Base-by-base conservation (phyloP, 108 stramenopile species). In the Pseudonitzschia multiseries region DNA sequence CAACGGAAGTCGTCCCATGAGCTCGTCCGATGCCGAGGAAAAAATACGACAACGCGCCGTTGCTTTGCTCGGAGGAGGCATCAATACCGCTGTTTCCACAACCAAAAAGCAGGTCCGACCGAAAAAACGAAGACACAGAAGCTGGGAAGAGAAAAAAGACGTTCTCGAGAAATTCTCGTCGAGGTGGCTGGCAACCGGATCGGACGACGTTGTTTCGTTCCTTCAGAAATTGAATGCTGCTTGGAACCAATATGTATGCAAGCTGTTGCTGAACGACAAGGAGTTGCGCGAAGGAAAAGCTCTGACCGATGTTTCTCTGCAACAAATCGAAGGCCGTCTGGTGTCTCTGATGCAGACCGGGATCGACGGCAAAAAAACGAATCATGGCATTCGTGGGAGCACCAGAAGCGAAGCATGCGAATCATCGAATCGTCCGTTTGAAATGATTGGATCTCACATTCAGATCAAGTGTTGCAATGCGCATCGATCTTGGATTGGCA, bases 41-140 rank as follows among this genome's bases (percentile, higher is more conserved):
- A 53, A 65, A 43, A 59, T 79, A 4, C 64, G 75, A 52, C 83
- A 79, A 66, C 59, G 72, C 6, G 79, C 75, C 17, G 61, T 83
- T 21, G 70, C 83, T 4, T 48, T 83, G 57, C 27, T 83, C 3
- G 75, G 78, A 22, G 72, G 73, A 27, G 75, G 75, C 17, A 72
- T 79, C 32, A 73, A 70, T 52, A 17, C 73, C 20, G 57, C 69
- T 3, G 65, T 74, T 26, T 6, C 66, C 1, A 36, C 29, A 15
- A 57, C 21, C 24, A 57, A 65, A 15, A 36, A 17, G 18, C 0
- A 43, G 0, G 20, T 46, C 14, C 28, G 24, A 0, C 12, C 24
- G 22, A 54, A 62, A 71, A 50, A 40, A 42, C 51, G 72, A 68
- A 33, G 41, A 44, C 61, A 66, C 20, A 20, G 51, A 68, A 57